Evolutionary conservation across 371 early-diverging fungal species (phyloP), one percentile per base, ranked within the genome.

Genomic region (Umbelopsis sp.): DNA sequence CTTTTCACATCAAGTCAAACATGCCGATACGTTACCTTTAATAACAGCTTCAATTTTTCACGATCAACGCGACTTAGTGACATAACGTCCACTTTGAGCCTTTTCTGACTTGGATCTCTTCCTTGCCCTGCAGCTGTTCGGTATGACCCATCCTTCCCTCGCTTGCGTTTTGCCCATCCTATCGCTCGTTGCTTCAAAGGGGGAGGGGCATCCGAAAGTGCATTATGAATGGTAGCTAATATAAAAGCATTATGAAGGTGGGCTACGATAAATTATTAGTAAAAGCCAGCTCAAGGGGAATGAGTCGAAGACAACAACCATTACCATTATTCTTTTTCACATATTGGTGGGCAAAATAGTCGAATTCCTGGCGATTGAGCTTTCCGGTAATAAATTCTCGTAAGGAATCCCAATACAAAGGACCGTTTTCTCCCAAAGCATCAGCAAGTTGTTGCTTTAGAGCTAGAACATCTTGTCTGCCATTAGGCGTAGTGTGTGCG

Each of bases 161-260:
- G 82, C 72, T 83, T 88, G 24, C 89, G 80, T 65, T 89, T 89
- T 16, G 85, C 77, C 89, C 86, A 86, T 57, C 89, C 91, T 4
- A 89, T 86, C 14, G 83, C 72, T 4, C 87, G 80, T 70, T 89
- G 84, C 41, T 84, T 87, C 4, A 81, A 82, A 12, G 93, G 93
- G 44, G 91, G 92, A n/a, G 87, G 87, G 63, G 86, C 86, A 35
- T 85, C 86, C 68, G 79, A 82, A 70, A 90, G 91, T 25, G 93
- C 91, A 71, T 94, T 94, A 71, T 90, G 91, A 57, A 93, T 84
- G 7, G 89, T 92, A 64, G 91, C 91, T 22, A 93, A 74, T 53
- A 94, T 92, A 72, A 94, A 92, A 38, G 89, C 85, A 73, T 94
- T 94, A 74, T 94, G 94, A 44, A 93, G 80, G 20, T 81, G 75